These are phyloP conservation scores for Gomphus bonarii DNA, from an alignment of 1,284 basidiomycete genomes.

Conservation along the genomic window DNA sequence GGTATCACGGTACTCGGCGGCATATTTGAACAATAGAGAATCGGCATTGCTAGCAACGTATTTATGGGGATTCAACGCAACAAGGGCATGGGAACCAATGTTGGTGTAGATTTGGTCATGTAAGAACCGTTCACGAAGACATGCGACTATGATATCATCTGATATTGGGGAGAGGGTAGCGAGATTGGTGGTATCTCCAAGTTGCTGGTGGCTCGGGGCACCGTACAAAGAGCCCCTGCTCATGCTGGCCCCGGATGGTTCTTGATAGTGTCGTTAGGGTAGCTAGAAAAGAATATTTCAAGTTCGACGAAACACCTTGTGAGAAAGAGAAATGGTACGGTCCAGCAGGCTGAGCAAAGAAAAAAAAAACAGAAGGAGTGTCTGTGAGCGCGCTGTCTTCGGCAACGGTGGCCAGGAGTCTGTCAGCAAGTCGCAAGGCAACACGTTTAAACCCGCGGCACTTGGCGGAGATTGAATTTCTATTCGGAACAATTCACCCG, in stretches of 20 bases:
- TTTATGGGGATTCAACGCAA: slow-evolving; percentile 86
- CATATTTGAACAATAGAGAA: slow-evolving; percentile 74
- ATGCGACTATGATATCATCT: slow-evolving; percentile 73
- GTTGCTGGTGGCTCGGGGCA: slow-evolving; percentile 42
- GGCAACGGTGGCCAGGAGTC: background rate
- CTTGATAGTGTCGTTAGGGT: background rate
- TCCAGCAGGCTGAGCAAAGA: background rate
- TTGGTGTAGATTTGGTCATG: slow-evolving; percentile 74
- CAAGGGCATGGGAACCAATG: slow-evolving; percentile 59
- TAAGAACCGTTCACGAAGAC: slow-evolving; percentile 80
- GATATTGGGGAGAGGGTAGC: slow-evolving; percentile 47
- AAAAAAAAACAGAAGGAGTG: background rate
- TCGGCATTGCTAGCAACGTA: slow-evolving; percentile 75
- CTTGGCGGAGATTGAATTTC: background rate
- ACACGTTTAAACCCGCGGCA: background rate
- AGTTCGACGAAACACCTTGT: background rate
- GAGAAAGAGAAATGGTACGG: background rate
- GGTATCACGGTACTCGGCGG: slow-evolving; percentile 62
- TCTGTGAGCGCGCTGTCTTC: background rate
- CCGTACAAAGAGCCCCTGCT: slow-evolving; percentile 12
- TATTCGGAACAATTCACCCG: background rate
- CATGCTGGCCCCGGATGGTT: background rate
- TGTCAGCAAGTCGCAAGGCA: background rate
- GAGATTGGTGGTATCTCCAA: slow-evolving; percentile 61
- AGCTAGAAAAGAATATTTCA: background rate